phyloP scores from a whole-genome alignment of 2,329 filamentous ascomycete genomes.

The Cladosporium phlei region DNA sequence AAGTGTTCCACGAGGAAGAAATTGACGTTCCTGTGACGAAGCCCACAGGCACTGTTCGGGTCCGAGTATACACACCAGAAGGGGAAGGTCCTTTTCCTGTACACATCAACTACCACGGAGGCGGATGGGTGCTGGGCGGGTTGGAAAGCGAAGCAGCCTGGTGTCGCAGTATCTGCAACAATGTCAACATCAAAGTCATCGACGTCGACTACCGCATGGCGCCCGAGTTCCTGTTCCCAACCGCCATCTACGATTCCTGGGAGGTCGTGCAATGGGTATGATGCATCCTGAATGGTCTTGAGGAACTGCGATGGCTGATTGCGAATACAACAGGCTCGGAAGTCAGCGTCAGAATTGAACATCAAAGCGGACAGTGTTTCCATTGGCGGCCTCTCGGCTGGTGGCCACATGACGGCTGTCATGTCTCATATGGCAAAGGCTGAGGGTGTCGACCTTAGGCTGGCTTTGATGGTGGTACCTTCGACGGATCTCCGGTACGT shows the following conservation, averaged over 20 bases:
- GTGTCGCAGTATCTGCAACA: constrained; percentile 33
- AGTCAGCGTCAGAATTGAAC: background rate
- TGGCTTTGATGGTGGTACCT: background rate
- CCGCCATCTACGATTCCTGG: constrained; percentile 42
- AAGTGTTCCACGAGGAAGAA: background rate
- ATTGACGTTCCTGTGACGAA: background rate
- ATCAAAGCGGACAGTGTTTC: background rate
- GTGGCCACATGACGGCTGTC: background rate
- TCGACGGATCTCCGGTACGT: background rate
- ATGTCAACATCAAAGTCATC: constrained; percentile 37
- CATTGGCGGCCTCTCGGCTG: background rate
- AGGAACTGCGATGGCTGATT: background rate
- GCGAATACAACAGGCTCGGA: background rate
- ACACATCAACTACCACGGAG: constrained; percentile 31
- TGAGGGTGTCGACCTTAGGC: background rate
- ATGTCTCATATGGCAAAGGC: background rate
- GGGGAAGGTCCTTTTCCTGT: background rate
- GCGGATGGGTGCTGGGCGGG: constrained; percentile 38
- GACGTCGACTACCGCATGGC: constrained; percentile 47
- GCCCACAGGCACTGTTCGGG: background rate
- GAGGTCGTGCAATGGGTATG: constrained; percentile 38
- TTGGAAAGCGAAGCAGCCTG: constrained; percentile 36
- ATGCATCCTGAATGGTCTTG: background rate
- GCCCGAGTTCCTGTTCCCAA: constrained; percentile 45
- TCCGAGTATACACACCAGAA: background rate